A percentile compares a stretch with the other conserved stretches of the same genome.
These are phyloP conservation scores for Pseudogymnoascus sp. DNA, from an alignment of 2,329 filamentous ascomycete genomes.

Conservation along the genomic window DNA sequence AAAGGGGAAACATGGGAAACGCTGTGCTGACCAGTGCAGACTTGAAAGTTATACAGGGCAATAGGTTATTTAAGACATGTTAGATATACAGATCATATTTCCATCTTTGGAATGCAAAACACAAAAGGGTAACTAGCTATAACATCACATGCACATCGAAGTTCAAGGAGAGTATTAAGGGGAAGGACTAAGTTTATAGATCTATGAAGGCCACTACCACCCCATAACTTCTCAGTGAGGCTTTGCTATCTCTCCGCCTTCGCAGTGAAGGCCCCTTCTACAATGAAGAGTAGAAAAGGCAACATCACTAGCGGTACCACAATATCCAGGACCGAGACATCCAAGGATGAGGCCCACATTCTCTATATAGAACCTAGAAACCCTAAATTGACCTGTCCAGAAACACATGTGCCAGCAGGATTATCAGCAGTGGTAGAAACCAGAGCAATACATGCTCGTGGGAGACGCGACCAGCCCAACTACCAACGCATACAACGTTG, in stretches of 20 bases:
- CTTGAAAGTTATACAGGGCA: neutral
- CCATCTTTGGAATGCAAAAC: neutral
- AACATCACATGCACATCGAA: neutral
- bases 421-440: slow-evolving; percentile 1
- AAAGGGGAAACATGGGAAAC: neutral
- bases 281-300: neutral
- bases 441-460: slow-evolving; percentile 17
- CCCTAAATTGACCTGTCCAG: slow-evolving; percentile 2
- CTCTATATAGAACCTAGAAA: slow-evolving; percentile 7
- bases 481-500: slow-evolving; percentile 22
- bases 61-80: neutral
- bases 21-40: neutral
- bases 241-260: neutral
- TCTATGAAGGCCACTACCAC: neutral
- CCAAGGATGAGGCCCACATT: neutral
- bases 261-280: neutral
- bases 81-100: neutral
- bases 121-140: neutral
- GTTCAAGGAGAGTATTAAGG: neutral
- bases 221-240: neutral
- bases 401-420: neutral
- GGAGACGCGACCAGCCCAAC: slow-evolving; percentile 47
- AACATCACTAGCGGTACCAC: neutral
- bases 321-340: neutral
- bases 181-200: slow-evolving; percentile 5